These are phyloP conservation scores for Gaeumannomyces sp. DNA, from an alignment of 2,329 filamentous ascomycete species.

Conservation along the genomic window DNA sequence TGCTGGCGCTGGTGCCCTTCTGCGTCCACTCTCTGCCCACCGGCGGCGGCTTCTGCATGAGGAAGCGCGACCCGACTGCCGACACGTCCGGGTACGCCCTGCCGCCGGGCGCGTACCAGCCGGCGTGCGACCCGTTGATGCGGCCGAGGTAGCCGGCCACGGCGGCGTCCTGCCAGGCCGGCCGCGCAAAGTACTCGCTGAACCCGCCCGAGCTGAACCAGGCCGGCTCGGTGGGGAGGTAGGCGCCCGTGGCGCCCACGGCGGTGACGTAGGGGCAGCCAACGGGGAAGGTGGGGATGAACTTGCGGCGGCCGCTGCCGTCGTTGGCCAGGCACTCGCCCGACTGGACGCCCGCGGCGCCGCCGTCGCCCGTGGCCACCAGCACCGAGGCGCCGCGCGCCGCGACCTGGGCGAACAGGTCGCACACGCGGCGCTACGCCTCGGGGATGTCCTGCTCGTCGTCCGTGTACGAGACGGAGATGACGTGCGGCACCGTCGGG, in stretches of 20 bases:
- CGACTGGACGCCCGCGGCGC: slow-evolving; percentile 8
- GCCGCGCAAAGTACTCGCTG: slow-evolving; percentile 39
- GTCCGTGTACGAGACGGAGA: slow-evolving; percentile 66
- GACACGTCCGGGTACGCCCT: slow-evolving; percentile 24
- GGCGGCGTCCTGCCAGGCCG: slow-evolving; percentile 38
- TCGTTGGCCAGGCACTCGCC: slow-evolving; percentile 19
- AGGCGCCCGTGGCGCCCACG: slow-evolving; percentile 47
- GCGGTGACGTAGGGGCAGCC: slow-evolving; percentile 55
- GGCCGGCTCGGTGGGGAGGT: too few relatives aligned
- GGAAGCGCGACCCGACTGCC: slow-evolving; percentile 20
- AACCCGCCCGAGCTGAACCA: slow-evolving; percentile 48
- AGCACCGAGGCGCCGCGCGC: slow-evolving; percentile 62
- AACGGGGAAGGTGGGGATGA: slow-evolving; percentile 34
- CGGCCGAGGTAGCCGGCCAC: slow-evolving; percentile 36
- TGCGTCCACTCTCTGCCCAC: slow-evolving; percentile 15
- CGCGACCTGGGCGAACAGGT: slow-evolving; percentile 58
- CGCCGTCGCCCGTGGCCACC: slow-evolving; percentile 54
- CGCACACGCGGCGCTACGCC: slow-evolving; percentile 44
- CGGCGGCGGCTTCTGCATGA: background rate
- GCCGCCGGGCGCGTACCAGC: slow-evolving; percentile 29
- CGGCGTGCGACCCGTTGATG: slow-evolving; percentile 40
- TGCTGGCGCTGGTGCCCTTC: slow-evolving; percentile 44
- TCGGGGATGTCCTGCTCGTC: slow-evolving; percentile 57
- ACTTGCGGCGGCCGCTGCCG: slow-evolving; percentile 24
- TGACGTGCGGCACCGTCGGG: slow-evolving; percentile 53